phyloP scores from a whole-genome alignment of 148 eudicot genomes.

The Persicaria maculosa region DNA sequence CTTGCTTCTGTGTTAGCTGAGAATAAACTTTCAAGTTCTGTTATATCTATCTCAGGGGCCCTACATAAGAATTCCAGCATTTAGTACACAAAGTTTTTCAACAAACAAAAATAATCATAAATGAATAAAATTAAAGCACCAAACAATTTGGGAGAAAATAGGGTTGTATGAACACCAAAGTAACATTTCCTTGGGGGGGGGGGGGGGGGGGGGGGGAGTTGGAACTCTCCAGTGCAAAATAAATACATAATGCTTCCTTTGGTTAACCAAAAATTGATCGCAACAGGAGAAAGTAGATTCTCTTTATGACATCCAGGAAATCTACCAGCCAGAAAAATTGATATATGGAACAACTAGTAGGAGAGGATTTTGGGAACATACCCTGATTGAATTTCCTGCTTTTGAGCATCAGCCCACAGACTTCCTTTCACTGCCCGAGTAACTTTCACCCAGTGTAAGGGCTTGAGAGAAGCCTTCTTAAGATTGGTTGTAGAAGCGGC shows the following conservation, averaged over 20 bases:
- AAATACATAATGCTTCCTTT: too few species aligned
- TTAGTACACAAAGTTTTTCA: background rate
- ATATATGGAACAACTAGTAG: background rate
- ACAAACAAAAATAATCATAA: background rate
- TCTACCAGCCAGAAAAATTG: background rate
- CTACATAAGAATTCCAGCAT: conserved; percentile 35
- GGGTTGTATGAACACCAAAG: conserved; percentile 6
- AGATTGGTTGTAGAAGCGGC: conserved; percentile 41
- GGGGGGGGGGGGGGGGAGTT: too few species aligned
- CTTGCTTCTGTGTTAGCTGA: conserved; percentile 74
- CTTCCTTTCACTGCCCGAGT: conserved; percentile 93
- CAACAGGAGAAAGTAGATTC: background rate
- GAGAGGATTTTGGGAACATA: conserved; percentile 22
- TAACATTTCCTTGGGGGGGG: too few species aligned
- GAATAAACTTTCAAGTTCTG: conserved; percentile 91
- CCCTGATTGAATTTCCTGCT: conserved; percentile 79
- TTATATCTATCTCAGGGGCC: conserved; percentile 95
- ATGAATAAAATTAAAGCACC: conserved; percentile 3
- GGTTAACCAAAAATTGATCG: too few species aligned
- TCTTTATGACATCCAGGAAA: background rate
- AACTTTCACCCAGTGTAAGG: conserved; percentile 96
- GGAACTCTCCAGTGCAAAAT: too few species aligned
- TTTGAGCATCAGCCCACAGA: conserved; percentile 91
- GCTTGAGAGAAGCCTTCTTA: conserved; percentile 68
- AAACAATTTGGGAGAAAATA: conserved; percentile 4